Evolutionary conservation across 345 rosid genomes (phyloP).

Genomic region (Gossypium rotundifolium): DNA sequence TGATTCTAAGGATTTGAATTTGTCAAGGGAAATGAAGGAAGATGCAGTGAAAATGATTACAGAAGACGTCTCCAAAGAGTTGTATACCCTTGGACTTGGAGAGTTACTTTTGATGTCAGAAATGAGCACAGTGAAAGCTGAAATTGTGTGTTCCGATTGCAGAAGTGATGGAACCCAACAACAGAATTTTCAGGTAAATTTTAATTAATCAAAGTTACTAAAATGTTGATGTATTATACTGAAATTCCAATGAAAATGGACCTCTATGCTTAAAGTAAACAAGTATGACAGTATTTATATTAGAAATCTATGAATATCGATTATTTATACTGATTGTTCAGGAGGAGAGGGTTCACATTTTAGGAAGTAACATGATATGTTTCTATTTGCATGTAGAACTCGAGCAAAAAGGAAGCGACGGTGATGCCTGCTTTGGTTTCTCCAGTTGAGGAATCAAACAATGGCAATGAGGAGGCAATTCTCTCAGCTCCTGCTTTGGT

Average conservation of each 20-base stretch:
- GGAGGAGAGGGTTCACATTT: not conserved
- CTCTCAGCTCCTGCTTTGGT: not conserved
- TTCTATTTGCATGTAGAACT: constrained; percentile 27
- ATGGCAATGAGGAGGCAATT: not conserved
- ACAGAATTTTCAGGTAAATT: constrained; percentile 33
- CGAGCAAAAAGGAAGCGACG: constrained; percentile 10
- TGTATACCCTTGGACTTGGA: constrained; percentile 41
- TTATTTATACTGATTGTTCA: no score
- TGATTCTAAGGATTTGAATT: constrained; percentile 19
- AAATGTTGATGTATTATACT: not conserved
- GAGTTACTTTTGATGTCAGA: constrained; percentile 35
- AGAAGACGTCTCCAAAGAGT: constrained; percentile 15
- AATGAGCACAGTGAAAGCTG: constrained; percentile 18
- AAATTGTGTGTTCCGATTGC: constrained; percentile 10
- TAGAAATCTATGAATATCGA: no score
- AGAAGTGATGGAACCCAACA: constrained; percentile 21
- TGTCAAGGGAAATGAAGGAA: constrained; percentile 10
- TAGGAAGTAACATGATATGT: not conserved
- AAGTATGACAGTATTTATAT: no score
- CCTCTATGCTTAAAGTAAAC: no score
- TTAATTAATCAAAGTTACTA: not conserved
- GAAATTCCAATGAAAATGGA: not conserved
- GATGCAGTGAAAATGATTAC: constrained; percentile 7
- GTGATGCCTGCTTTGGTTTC: not conserved
- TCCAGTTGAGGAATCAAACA: constrained; percentile 14